A percentile compares a stretch with the other conserved stretches of the same genome.
These are phyloP conservation scores for Kluyveromyces lactis DNA, from an alignment of 805 yeast genomes.

Conservation along the genomic window DNA sequence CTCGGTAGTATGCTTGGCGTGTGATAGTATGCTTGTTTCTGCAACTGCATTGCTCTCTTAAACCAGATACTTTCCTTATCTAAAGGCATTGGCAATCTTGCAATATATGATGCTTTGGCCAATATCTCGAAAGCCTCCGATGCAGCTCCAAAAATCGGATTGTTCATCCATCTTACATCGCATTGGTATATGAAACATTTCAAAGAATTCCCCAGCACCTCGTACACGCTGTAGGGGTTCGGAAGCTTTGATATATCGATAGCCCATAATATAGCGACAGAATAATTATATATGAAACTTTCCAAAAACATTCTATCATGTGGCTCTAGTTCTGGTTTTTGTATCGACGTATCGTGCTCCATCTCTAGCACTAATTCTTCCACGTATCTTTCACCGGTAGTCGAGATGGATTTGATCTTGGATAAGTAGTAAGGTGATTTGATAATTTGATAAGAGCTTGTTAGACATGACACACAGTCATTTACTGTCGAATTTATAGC, in stretches of 20 bases:
- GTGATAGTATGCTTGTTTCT: constrained; percentile 10
- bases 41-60: constrained; percentile 10
- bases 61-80: constrained; percentile 8
- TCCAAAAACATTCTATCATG: constrained; percentile 35
- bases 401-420: neutral
- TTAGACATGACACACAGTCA: constrained; percentile 28
- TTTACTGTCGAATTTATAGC: constrained; percentile 20
- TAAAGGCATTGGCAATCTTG: constrained; percentile 18
- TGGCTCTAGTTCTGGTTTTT: constrained; percentile 8
- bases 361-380: constrained; percentile 1
- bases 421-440: constrained; percentile 12
- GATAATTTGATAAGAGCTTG: constrained; percentile 31
- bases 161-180: constrained; percentile 34
- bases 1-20: constrained; percentile 9
- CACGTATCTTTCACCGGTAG: neutral
- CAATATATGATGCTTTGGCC: constrained; percentile 34
- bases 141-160: constrained; percentile 36
- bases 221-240: constrained; percentile 35
- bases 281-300: constrained; percentile 37
- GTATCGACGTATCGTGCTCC: neutral
- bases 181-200: constrained; percentile 31
- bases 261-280: constrained; percentile 33
- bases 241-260: constrained; percentile 30
- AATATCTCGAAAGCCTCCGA: constrained; percentile 30
- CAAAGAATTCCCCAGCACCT: constrained; percentile 26